Evolutionary conservation across 2,329 filamentous ascomycete species (phyloP).

Genomic region (Capronia americana): DNA sequence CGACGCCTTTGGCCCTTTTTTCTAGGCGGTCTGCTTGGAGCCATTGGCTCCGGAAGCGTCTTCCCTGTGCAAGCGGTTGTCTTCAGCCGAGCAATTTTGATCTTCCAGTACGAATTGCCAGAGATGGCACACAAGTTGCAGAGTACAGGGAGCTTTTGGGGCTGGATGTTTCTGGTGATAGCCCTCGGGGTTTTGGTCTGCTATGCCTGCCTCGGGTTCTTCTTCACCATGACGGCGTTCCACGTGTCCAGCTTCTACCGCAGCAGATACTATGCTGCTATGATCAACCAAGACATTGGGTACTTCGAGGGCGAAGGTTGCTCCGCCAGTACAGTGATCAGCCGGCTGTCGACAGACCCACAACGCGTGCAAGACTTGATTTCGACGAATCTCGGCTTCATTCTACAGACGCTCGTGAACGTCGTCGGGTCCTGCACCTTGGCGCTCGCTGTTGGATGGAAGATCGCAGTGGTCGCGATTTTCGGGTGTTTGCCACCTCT

Average conservation of each 20-base stretch:
- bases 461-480: conserved; percentile 68
- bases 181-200: no score
- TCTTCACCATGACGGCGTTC: conserved; percentile 61
- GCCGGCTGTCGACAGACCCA: conserved; percentile 79
- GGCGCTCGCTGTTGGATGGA: conserved; percentile 75
- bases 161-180: conserved; percentile 53
- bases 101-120: conserved; percentile 61
- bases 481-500: not conserved
- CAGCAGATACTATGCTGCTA: conserved; percentile 66
- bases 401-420: conserved; percentile 78
- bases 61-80: conserved; percentile 74
- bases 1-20: conserved; percentile 39
- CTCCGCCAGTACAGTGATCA: conserved; percentile 77
- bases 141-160: conserved; percentile 74
- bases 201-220: conserved; percentile 67
- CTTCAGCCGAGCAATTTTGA: conserved; percentile 78
- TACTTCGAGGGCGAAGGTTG: conserved; percentile 85
- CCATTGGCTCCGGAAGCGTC: conserved; percentile 69
- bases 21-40: conserved; percentile 53
- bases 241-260: conserved; percentile 34
- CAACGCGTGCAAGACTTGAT: conserved; percentile 71
- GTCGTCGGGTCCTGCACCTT: conserved; percentile 72
- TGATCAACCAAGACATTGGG: conserved; percentile 81
- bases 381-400: conserved; percentile 67
- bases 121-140: conserved; percentile 56